Base-by-base conservation (phyloP, 108 stramenopile genomes). In the Cyclotella cryptica region DNA sequence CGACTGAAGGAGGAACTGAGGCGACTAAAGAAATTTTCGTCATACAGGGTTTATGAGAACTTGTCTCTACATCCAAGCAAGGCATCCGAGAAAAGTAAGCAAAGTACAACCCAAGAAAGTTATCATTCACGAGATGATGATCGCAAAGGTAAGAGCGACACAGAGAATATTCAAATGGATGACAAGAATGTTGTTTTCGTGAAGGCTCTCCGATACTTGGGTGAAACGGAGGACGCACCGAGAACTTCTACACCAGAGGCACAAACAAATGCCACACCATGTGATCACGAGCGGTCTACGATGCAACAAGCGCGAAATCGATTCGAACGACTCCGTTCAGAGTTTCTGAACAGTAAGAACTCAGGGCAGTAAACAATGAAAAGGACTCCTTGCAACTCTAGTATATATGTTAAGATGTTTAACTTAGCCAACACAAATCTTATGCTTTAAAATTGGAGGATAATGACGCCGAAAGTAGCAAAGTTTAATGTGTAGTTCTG, bases 271-370 rank as follows among this genome's bases (percentile, higher is more conserved):
- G 21, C 55, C 21, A 26, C 21, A 19, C 1, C 61, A 11, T 14
- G 17, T 15, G 61, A 39, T 62, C 17, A 62, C 1, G 61, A 62
- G 6, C 1, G 3, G 61, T 14, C 8, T 40, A 62, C 24, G 3
- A 14, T 62, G 35, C 29, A 18, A 17, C 15, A 39, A 18, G n/a
- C 61, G 11, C 29, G 61, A 10, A 40, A 39, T 9, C 29, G 61
- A 41, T 62, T 62, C 35, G 17, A 62, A 17, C n/a, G 40, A 8
- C 14, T 62, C 15, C 61, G 40, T 62, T 62, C 61, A 18, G 61
- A 62, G 39, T 62, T 62, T 62, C 35, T 35, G 35, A 35, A 6
- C 35, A 35, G 4, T 2, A 2, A 35, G 35, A 35, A 35, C 6
- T 5, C 35, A 35, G 2, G 35, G 35, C 2, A 35, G 35, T 35